These are phyloP conservation scores for Saccharomycopsis sp. DNA, from an alignment of 805 yeast species.

Conservation along the genomic window DNA sequence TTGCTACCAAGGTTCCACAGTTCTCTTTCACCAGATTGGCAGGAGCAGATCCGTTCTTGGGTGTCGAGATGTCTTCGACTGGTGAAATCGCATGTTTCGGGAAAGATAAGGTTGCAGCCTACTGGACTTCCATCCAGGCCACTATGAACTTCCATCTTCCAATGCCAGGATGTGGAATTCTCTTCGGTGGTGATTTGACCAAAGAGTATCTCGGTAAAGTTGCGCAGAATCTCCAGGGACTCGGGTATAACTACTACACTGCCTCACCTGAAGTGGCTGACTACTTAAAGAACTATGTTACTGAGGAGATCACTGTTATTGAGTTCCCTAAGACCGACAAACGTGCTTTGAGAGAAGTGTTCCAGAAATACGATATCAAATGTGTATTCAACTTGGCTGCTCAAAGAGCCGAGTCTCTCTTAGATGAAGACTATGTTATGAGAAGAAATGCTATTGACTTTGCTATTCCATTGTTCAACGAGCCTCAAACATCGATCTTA, in stretches of 20 bases:
- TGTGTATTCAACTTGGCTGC: slow-evolving; percentile 90
- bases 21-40: slow-evolving; percentile 97
- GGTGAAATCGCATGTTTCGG: slow-evolving; percentile 99
- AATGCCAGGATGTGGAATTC: slow-evolving; percentile 78
- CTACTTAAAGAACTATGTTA: slow-evolving; percentile 50
- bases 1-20: slow-evolving; percentile 97
- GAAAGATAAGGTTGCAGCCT: slow-evolving; percentile 74
- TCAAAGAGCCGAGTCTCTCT: slow-evolving; percentile 76
- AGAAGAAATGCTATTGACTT: slow-evolving; percentile 99
- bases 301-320: slow-evolving; percentile 42
- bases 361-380: slow-evolving; percentile 76
- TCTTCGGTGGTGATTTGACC: slow-evolving; percentile 90
- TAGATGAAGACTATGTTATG: slow-evolving; percentile 93
- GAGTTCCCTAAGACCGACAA: slow-evolving; percentile 92
- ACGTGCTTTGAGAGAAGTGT: slow-evolving; percentile 87
- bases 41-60: slow-evolving; percentile 98
- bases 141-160: slow-evolving; percentile 97
- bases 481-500: slow-evolving; percentile 84
- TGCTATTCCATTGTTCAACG: slow-evolving; percentile 93
- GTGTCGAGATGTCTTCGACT: slow-evolving; percentile 99
- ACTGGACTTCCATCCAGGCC: slow-evolving; percentile 96
- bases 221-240: slow-evolving; percentile 57
- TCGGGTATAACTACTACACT: slow-evolving; percentile 78
- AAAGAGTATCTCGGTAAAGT: slow-evolving; percentile 66
- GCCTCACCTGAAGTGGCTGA: slow-evolving; percentile 67